Evolutionary conservation across 345 rosid species (phyloP), one percentile per base, ranked within the genome.

Genomic region (Kernera saxatilis): DNA sequence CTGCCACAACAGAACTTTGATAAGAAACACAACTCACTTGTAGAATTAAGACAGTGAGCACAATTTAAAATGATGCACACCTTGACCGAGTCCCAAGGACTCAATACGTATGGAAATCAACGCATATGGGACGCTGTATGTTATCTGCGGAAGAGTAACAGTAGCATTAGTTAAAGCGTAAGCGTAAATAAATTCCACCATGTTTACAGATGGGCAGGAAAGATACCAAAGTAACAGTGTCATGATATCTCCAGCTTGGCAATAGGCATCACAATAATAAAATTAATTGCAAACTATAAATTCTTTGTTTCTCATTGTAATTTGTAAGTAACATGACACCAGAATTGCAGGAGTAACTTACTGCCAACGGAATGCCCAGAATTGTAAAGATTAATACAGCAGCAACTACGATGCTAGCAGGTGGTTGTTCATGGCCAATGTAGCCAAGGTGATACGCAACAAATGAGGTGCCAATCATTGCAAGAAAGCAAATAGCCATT

Each of bases 121-220:
- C 4, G 99, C 99, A 78, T 94, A 92, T 56, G 99, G 98, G 66
- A 91, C 89, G 40, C 98, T 89, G 63, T 92, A 94, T 36, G 98
- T 91, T 46, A 91, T 85, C 98, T 94, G 92, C 82, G 46, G 77
- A 43, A 46, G 73, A 40, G 78, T 41, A 74, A 18, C 36, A 61
- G 36, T 69, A 52, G 72, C 55, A 72, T 74, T 49, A 77, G 53
- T 68, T 70, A 70, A 54, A 43, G 36, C 12, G 15, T 19, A 62
- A 71, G 40, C 6, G 35, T 13, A 56, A 81, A 72, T 52, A n/a
- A 19, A 49, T 4, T 44, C 57, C 21, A 35, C 36, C 37, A 61
- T 37, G 13, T 43, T 15, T 19, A 37, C 2, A 22, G 14, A 60
- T 14, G 57, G 64, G 33, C 23, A 55, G 6, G 57, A 33, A n/a